phyloP scores from a whole-genome alignment of 192 early-diverging fungal species.

The Backusella australiensis region DNA sequence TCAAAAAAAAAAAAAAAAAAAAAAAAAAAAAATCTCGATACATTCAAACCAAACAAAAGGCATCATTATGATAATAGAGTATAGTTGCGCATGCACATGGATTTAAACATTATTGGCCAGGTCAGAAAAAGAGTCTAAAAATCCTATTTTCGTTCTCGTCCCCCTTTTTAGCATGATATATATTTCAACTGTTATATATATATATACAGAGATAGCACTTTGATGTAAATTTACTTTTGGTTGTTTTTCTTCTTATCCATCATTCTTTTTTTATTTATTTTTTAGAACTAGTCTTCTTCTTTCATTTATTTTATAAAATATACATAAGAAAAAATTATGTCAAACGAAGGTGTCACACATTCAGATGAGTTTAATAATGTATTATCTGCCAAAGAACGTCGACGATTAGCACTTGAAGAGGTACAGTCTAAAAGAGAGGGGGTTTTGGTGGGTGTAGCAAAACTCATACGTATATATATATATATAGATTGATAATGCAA shows the following conservation, averaged over 20 bases:
- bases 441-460: no score
- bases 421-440: not conserved
- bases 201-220: not conserved
- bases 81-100: not conserved
- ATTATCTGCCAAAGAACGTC: slow-evolving; percentile 5
- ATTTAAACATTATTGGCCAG: not conserved
- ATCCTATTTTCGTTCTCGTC: not conserved
- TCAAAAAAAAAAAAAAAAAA: no score
- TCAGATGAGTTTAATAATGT: not conserved
- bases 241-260: not conserved
- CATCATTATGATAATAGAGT: not conserved
- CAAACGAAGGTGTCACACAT: not conserved
- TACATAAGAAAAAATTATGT: not conserved
- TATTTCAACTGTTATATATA: not conserved
- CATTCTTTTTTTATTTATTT: not conserved
- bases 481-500: slow-evolving; percentile 62
- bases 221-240: not conserved
- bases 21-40: not conserved
- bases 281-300: not conserved
- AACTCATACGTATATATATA: not conserved
- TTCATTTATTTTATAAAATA: not conserved
- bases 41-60: not conserved
- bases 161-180: not conserved
- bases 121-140: not conserved
- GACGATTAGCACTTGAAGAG: slow-evolving; percentile 22